Conservation (phyloP, 345 rosid species). For the Balakata baccata region DNA sequence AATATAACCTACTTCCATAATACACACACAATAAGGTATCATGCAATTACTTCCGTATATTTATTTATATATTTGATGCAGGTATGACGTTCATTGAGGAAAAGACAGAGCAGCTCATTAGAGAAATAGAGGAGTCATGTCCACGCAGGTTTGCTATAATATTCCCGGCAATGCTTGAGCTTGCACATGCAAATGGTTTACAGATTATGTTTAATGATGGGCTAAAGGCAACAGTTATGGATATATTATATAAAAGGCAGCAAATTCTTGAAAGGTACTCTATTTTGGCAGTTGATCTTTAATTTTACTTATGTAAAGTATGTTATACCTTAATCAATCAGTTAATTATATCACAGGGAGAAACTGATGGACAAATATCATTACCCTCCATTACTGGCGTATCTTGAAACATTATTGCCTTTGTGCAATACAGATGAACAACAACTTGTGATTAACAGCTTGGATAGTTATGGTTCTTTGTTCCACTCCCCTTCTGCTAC, state of each 20-base stretch:
- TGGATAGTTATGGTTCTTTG: constrained; percentile 45
- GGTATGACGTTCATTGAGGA: constrained; percentile 42
- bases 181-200: constrained; percentile 39
- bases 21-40: too few relatives aligned
- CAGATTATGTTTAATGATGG: constrained; percentile 28
- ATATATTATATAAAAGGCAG: constrained; percentile 30
- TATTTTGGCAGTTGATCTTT: background rate
- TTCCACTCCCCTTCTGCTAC: constrained; percentile 73
- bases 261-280: constrained; percentile 41
- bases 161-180: constrained; percentile 52
- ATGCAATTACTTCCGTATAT: too few relatives aligned
- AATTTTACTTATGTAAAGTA: too few relatives aligned
- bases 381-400: constrained; percentile 43
- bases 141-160: constrained; percentile 59
- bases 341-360: constrained; percentile 30
- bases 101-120: constrained; percentile 34
- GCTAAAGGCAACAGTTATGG: constrained; percentile 9
- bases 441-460: constrained; percentile 27
- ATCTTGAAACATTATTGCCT: constrained; percentile 48
- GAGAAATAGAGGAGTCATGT: constrained; percentile 10
- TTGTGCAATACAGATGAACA: constrained; percentile 14
- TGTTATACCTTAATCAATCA: too few relatives aligned
- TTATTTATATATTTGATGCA: constrained; percentile 8
- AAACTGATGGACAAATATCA: constrained; percentile 28
- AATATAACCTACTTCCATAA: too few relatives aligned